Conservation (phyloP, 1,139 yeast species). For the Hyphopichia khmerensis region DNA sequence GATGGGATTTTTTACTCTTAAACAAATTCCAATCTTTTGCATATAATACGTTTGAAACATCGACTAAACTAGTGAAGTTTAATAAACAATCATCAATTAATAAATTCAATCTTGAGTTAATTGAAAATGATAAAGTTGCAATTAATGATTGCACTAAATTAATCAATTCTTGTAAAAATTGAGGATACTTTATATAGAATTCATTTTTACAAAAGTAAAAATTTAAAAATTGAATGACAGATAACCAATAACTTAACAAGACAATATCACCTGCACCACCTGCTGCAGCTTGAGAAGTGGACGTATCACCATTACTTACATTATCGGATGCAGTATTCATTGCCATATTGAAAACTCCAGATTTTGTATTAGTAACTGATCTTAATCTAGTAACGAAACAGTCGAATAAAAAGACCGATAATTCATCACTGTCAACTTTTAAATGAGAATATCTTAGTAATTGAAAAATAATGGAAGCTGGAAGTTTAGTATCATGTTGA, state of each 20-base stretch:
- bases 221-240: constrained; percentile 64
- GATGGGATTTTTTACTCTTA: constrained; percentile 48
- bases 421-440: constrained; percentile 50
- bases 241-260: constrained; percentile 69
- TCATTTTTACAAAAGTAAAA: constrained; percentile 61
- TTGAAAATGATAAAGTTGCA: constrained; percentile 62
- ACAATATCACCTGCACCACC: constrained; percentile 64
- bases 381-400: constrained; percentile 62
- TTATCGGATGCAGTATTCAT: constrained; percentile 23
- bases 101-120: constrained; percentile 57
- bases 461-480: constrained; percentile 70
- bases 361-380: constrained; percentile 56
- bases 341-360: constrained; percentile 56
- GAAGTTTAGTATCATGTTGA: constrained; percentile 57
- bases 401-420: constrained; percentile 58
- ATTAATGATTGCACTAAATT: constrained; percentile 59
- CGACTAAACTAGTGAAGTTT: constrained; percentile 64
- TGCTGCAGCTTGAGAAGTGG: constrained; percentile 11
- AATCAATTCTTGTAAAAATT: constrained; percentile 58
- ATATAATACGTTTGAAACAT: constrained; percentile 57
- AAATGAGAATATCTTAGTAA: constrained; percentile 62
- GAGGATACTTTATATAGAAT: constrained; percentile 54
- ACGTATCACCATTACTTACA: constrained; percentile 18
- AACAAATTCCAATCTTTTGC: constrained; percentile 78
- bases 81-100: constrained; percentile 64